These are phyloP conservation scores for Scenedesmus sp. DNA, from an alignment of 163 green algal genomes.

Conservation along the genomic window DNA sequence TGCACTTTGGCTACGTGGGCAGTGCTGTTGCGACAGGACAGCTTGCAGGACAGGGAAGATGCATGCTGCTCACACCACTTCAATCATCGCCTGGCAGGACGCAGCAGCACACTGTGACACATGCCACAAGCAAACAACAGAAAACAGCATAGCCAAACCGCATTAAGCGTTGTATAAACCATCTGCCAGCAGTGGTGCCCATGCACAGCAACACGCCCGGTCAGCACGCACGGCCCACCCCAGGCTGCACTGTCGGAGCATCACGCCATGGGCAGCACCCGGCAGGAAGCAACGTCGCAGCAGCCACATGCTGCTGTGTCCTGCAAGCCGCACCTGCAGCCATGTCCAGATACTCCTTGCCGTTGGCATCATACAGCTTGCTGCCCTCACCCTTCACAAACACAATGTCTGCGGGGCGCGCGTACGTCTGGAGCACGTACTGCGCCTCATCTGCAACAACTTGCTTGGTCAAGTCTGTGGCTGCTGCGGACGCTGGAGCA, in stretches of 20 bases:
- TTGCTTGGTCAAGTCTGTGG: slow-evolving; percentile 37
- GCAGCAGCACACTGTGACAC: not conserved
- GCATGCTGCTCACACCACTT: not conserved
- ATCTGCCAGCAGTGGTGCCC: not conserved
- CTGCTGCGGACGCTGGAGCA: not conserved
- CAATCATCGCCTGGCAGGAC: not conserved
- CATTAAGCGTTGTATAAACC: not conserved
- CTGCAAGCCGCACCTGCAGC: slow-evolving; percentile 56
- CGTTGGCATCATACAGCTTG: slow-evolving; percentile 84
- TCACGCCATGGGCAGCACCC: not conserved
- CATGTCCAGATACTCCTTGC: slow-evolving; percentile 97
- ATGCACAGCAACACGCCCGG: not conserved
- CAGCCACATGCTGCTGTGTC: not conserved
- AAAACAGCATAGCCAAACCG: not conserved
- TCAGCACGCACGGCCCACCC: too few relatives aligned
- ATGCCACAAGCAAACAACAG: not conserved
- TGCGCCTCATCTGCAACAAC: slow-evolving; percentile 59
- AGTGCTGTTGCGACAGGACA: not conserved
- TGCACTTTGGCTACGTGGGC: not conserved
- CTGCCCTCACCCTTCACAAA: slow-evolving; percentile 81
- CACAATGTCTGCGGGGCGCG: slow-evolving; percentile 81
- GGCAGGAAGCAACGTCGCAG: not conserved
- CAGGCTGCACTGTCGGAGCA: not conserved
- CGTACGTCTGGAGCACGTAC: slow-evolving; percentile 93
- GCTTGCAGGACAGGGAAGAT: not conserved